phyloP scores from a whole-genome alignment of 169 alveolate species.

The Toxoplasma gondii region DNA sequence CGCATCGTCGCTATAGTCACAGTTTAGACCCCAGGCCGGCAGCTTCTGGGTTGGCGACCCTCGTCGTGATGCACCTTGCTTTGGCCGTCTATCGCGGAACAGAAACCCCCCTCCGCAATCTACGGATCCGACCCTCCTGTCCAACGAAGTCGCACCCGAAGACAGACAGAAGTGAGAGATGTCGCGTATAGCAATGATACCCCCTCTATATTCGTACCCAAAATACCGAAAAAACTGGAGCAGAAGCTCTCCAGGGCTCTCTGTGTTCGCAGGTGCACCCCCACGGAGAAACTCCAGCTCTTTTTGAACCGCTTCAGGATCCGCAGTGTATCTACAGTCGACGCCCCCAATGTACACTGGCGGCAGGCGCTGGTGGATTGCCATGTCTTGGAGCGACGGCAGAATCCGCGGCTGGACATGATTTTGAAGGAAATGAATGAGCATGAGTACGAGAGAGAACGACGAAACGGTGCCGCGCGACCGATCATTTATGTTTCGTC shows the following conservation, averaged over 20 bases:
- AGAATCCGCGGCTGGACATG: constrained; percentile 40
- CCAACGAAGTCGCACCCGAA: background rate
- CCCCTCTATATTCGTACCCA: constrained; percentile 57
- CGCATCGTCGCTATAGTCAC: background rate
- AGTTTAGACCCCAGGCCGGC: background rate
- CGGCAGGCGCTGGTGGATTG: constrained; percentile 51
- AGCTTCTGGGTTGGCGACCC: background rate
- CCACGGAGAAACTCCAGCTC: constrained; percentile 52
- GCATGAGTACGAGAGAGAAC: constrained; percentile 68
- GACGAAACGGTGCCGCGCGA: constrained; percentile 61
- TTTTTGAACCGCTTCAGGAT: constrained; percentile 12
- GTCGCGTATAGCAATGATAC: constrained; percentile 46
- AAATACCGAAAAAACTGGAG: constrained; percentile 64
- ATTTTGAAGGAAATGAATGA: constrained; percentile 62
- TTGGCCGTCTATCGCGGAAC: background rate
- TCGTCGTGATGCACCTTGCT: background rate
- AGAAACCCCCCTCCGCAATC: background rate
- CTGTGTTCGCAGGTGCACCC: background rate
- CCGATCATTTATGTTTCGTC: constrained; percentile 66
- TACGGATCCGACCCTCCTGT: background rate
- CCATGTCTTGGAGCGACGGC: constrained; percentile 70
- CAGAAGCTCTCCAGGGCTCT: constrained; percentile 53
- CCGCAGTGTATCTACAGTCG: constrained; percentile 68
- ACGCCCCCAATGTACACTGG: constrained; percentile 69
- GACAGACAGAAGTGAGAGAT: background rate